phyloP scores from a whole-genome alignment of 1,284 basidiomycete species.

The Tremellales sp. region DNA sequence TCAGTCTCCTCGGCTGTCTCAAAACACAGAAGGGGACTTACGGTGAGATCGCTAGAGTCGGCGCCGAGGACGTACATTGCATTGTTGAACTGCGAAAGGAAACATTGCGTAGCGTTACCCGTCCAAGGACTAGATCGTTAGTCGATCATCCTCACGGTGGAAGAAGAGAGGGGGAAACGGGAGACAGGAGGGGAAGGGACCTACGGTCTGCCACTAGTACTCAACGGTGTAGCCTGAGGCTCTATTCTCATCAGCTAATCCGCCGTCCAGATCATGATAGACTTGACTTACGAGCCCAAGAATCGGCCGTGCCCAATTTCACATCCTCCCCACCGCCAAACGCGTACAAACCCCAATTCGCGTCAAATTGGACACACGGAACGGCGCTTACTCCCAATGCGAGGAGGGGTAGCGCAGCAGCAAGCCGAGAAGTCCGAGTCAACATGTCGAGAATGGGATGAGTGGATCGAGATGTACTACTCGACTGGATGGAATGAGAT shows the following conservation, averaged over 20 bases:
- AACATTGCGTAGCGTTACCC: slow-evolving; percentile 45
- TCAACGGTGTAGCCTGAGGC: slow-evolving; percentile 28
- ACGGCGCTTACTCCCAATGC: slow-evolving; percentile 30
- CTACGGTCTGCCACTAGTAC: slow-evolving; percentile 41
- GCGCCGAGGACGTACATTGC: slow-evolving; percentile 73
- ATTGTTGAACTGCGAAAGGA: slow-evolving; percentile 47
- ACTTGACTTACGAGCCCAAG: slow-evolving; percentile 45
- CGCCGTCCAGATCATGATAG: background rate
- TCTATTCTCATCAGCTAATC: slow-evolving; percentile 18
- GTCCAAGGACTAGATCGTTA: slow-evolving; percentile 39
- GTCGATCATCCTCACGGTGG: background rate
- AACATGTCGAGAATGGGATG: too few species aligned
- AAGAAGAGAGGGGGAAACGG: background rate
- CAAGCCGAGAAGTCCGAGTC: too few species aligned
- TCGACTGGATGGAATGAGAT: too few species aligned
- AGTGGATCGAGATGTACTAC: too few species aligned
- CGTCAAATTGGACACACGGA: slow-evolving; percentile 47
- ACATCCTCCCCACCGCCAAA: slow-evolving; percentile 48
- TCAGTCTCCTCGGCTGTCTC: background rate
- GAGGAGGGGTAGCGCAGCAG: slow-evolving; percentile 25
- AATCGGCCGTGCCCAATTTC: slow-evolving; percentile 34
- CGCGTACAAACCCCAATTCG: slow-evolving; percentile 44
- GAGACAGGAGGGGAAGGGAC: slow-evolving; percentile 5
- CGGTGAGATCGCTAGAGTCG: slow-evolving; percentile 61
- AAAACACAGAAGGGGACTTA: slow-evolving; percentile 16